Conservation (phyloP, 441 rosid genomes). For the Croton setiger region DNA sequence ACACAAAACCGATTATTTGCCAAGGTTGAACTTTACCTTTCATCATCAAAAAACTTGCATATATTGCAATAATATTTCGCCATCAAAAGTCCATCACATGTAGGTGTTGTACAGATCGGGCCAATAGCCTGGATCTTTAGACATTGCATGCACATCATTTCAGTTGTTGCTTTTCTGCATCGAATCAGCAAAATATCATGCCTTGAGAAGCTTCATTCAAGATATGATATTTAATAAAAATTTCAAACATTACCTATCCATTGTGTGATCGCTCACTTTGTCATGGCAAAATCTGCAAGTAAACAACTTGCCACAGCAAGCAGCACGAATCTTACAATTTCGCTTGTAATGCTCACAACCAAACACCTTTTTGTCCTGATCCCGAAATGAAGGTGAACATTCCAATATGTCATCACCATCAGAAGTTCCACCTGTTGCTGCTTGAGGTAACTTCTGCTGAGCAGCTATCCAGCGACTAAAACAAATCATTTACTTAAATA, state of each 20-base stretch:
- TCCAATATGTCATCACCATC: conserved; percentile 47
- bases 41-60: conserved; percentile 88
- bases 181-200: conserved; percentile 16
- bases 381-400: conserved; percentile 60
- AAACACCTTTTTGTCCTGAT: conserved; percentile 49
- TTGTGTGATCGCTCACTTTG: conserved; percentile 77
- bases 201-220: conserved; percentile 14
- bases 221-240: conserved; percentile 13
- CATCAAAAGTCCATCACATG: conserved; percentile 60
- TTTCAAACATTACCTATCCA: conserved; percentile 61
- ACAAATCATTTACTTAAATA: conserved; percentile 14
- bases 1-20: too few relatives aligned
- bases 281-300: conserved; percentile 90
- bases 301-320: conserved; percentile 74
- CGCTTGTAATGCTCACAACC: conserved; percentile 90
- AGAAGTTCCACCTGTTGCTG: conserved; percentile 35
- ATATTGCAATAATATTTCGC: conserved; percentile 80
- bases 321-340: conserved; percentile 79
- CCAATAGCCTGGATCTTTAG: conserved; percentile 67
- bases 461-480: conserved; percentile 82
- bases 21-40: conserved; percentile 44
- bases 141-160: conserved; percentile 95
- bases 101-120: conserved; percentile 54
- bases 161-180: conserved; percentile 73
- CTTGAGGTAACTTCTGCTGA: conserved; percentile 56